phyloP scores from a whole-genome alignment of 495 filamentous ascomycete species.

The Beverwykella pulmonaria region DNA sequence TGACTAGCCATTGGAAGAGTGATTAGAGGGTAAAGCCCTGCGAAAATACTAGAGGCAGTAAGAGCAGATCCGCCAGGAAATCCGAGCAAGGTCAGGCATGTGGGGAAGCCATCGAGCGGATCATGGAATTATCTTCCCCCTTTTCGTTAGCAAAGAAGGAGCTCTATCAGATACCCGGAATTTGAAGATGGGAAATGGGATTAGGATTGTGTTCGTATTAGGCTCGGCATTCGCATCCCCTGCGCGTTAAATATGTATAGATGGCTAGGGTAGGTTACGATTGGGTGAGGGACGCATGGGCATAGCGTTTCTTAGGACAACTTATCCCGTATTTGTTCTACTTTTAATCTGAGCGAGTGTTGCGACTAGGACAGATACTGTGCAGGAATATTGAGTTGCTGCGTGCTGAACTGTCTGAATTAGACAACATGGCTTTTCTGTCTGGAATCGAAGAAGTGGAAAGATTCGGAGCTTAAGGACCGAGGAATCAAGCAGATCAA shows the following conservation, averaged over 20 bases:
- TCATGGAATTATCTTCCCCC: background rate
- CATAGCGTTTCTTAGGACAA: conserved; percentile 1
- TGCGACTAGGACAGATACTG: no score
- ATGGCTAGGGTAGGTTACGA: background rate
- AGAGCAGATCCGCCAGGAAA: background rate
- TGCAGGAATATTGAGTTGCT: no score
- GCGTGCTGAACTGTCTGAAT: no score
- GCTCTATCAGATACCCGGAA: conserved; percentile 26
- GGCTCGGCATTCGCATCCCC: background rate
- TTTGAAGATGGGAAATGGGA: conserved; percentile 4
- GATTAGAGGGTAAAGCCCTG: conserved; percentile 57
- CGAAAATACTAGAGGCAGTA: background rate
- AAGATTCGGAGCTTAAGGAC: no score
- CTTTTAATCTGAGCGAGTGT: no score
- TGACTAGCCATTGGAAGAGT: conserved; percentile 86
- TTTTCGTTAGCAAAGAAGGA: conserved; percentile 1
- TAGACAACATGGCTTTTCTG: no score
- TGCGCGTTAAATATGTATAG: background rate
- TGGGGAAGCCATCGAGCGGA: background rate
- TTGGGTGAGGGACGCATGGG: background rate
- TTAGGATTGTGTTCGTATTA: background rate
- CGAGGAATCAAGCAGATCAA: no score
- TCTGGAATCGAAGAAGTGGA: no score
- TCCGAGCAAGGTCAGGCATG: background rate
- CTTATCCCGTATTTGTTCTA: no score